Evolutionary conservation across 805 yeast species (phyloP), one percentile per base, ranked within the genome.

Genomic region (Ogataea methanolica): DNA sequence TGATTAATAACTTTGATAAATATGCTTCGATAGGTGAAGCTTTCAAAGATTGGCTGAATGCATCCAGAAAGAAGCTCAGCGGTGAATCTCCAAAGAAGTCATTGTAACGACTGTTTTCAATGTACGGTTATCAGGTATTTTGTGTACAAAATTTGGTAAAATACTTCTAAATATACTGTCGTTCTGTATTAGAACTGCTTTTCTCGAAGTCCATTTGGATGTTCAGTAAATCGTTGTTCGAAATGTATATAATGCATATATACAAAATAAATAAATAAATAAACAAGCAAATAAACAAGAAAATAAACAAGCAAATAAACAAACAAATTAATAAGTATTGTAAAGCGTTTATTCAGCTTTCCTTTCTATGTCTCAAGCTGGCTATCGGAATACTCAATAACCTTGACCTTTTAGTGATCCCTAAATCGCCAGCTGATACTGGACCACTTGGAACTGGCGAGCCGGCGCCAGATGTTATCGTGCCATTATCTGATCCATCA

Each of bases 21-120:
- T 67, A 67, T 47, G 53, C 67, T 2, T 54, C 63, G 14, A 57
- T 67, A 11, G 51, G 68, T 22, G 71, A 67, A 33, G 71, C 71
- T 2, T 66, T 67, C 47, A 65, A 56, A 46, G 71, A 67, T 48
- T 67, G 71, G 71, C 34, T 66, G 22, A 58, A 49, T 47, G 49
- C 54, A 5, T 47, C 59, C 9, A 52, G 43, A 35, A 48, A 46
- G 36, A 52, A 49, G 38, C 31, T 35, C 14, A 36, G 33, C 21
- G 45, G 33, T 17, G 29, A 38, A 29, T 19, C 34, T 8, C n/a
- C 31, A 36, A 11, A 34, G 22, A 23, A 40, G 17, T 29, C 23
- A 33, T 42, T 11, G 12, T 39, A 34, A 35, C n/a, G 41, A 45
- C 31, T 17, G 33, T 5, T 21, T 35, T 41, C 34, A n/a, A 33